Evolutionary conservation across 2,329 filamentous ascomycete species (phyloP).

Genomic region (Colletotrichum sp.): DNA sequence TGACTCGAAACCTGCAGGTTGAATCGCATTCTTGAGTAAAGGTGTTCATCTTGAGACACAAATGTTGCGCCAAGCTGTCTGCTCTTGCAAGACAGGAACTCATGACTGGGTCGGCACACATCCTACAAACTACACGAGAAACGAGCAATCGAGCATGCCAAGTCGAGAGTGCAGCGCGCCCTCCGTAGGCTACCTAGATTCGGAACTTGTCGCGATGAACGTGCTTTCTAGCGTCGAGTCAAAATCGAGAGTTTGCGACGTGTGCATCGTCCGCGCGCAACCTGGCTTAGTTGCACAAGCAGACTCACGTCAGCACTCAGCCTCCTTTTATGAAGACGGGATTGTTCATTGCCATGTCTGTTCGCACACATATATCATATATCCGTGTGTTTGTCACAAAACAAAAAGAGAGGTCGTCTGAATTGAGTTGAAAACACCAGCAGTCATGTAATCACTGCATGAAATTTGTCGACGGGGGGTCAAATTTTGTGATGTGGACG

Average conservation of each 20-base stretch:
- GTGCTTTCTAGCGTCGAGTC: not conserved
- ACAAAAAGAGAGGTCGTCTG: not conserved
- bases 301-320: not conserved
- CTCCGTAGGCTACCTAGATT: not conserved
- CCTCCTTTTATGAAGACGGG: not conserved
- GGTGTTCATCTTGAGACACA: not conserved
- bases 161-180: not conserved
- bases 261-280: not conserved
- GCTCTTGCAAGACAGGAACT: not conserved
- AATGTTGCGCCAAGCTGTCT: not conserved
- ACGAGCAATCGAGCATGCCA: not conserved
- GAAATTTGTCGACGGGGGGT: not conserved
- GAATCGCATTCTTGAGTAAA: not conserved
- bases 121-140: not conserved
- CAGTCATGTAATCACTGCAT: not conserved
- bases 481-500: not conserved
- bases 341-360: not conserved
- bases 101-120: not conserved
- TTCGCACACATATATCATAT: not conserved
- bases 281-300: not conserved
- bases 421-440: not conserved
- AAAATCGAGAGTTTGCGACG: not conserved
- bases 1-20: not conserved
- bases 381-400: not conserved
- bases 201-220: slow-evolving; percentile 13